These are phyloP conservation scores for Candida montana DNA, from an alignment of 805 yeast genomes.

Conservation along the genomic window DNA sequence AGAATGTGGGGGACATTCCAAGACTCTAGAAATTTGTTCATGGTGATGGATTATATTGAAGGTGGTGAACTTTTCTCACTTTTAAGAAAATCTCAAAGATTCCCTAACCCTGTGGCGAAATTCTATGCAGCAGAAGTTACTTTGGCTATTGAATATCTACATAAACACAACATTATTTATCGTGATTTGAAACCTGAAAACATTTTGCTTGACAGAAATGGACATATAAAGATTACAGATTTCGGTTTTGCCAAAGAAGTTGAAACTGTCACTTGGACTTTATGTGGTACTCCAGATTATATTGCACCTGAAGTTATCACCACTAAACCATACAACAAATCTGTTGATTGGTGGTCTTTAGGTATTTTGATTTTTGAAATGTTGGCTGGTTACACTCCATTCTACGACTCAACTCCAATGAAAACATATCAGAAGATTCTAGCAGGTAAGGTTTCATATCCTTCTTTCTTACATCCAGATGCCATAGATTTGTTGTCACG, in stretches of 20 bases:
- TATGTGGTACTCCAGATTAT: constrained; percentile 95
- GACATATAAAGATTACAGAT: constrained; percentile 88
- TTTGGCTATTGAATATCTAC: constrained; percentile 82
- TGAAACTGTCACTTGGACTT: constrained; percentile 84
- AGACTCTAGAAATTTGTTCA: constrained; percentile 75
- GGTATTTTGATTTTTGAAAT: constrained; percentile 90
- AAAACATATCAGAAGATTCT: constrained; percentile 90
- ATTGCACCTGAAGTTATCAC: constrained; percentile 96
- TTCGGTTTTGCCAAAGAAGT: constrained; percentile 96
- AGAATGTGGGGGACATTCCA: constrained; percentile 98
- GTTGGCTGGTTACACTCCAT: constrained; percentile 94
- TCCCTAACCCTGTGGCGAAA: constrained; percentile 94
- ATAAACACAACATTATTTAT: constrained; percentile 78
- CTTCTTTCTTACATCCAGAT: constrained; percentile 70
- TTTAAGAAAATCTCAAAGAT: constrained; percentile 80
- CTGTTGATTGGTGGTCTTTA: constrained; percentile 97
- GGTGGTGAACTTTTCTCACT: constrained; percentile 91
- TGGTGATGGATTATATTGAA: constrained; percentile 96
- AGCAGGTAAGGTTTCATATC: constrained; percentile 72
- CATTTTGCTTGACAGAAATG: constrained; percentile 78
- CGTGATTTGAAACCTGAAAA: constrained; percentile 94
- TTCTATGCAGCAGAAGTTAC: constrained; percentile 91
- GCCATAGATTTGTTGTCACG: constrained; percentile 67
- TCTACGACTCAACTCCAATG: constrained; percentile 89
- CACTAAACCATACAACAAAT: constrained; percentile 88